A percentile compares a stretch with the other conserved stretches of the same genome.
Evolutionary conservation across 2,329 filamentous ascomycete genomes (phyloP).

Genomic region (Apiospora koreana): DNA sequence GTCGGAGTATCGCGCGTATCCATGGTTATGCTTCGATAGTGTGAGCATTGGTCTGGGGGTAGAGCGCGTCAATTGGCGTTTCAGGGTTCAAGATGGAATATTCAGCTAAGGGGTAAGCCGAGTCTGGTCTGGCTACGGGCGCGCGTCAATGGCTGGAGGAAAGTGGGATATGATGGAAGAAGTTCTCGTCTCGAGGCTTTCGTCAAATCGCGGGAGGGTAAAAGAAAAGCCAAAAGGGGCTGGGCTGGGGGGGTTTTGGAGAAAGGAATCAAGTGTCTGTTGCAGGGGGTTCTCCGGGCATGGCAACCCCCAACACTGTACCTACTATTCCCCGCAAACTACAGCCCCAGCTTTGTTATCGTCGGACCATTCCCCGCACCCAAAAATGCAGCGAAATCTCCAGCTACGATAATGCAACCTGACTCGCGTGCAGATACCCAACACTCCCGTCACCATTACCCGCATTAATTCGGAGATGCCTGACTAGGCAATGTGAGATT

Average conservation of each 20-base stretch:
- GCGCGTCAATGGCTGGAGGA: not conserved
- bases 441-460: not conserved
- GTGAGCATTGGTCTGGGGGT: not conserved
- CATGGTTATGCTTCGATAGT: not conserved
- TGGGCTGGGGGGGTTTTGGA: not conserved
- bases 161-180: not conserved
- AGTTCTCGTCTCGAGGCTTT: not conserved
- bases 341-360: not conserved
- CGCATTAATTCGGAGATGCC: not conserved
- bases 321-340: not conserved
- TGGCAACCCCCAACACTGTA: too few relatives aligned
- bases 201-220: not conserved
- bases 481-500: not conserved
- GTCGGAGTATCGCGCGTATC: conserved; percentile 11
- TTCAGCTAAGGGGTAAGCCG: not conserved
- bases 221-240: not conserved
- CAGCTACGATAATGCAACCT: not conserved
- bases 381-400: too few relatives aligned
- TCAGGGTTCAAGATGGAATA: not conserved
- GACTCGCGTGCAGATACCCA: not conserved
- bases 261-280: too few relatives aligned
- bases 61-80: not conserved
- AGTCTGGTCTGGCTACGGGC: not conserved
- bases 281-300: too few relatives aligned
- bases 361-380: not conserved